Evolutionary conservation across 768 basidiomycete genomes (phyloP), one percentile per base, ranked within the genome.

Genomic region (Butyriboletus loyo): DNA sequence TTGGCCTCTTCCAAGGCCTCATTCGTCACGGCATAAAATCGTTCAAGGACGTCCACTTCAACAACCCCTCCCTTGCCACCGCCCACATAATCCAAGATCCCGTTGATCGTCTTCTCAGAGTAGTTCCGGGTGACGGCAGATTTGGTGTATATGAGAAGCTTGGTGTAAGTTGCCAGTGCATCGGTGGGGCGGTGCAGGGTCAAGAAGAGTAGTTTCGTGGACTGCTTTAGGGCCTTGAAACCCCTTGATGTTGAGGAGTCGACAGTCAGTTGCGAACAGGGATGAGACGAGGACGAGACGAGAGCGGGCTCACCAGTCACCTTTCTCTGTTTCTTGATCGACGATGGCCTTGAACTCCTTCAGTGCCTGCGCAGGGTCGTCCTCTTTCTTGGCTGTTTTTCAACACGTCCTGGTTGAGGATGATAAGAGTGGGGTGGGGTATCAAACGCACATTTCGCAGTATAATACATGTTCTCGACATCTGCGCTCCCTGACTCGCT

Each of bases 51-150:
- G 53, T 89, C 89, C 10, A 97, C 89, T 53, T 89, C 87, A 5
- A 89, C 81, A 3, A 74, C 74, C 2, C 87, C 89, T 19, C 87
- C 85, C 68, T 89, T 88, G 44, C 87, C 83, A 42, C 94, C 94
- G 11, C 94, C 94, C 36, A 98, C 97, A 61, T 98, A 98, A 69
- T 99, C 97, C 58, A 99, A 76, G 58, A 99, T 97, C 50, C 91
- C 90, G 67, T 99, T 99, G 77, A 99, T 99, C 17, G 91, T 89
- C 77, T 98, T 99, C 71, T 99, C 97, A 11, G 96, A 94, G 65
- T 96, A 92, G 67, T 96, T 96, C 30, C 93, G 83, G 4, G 94
- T 97, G 19, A 97, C 92, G 3, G 92, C 90, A 14, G 90, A 92
- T 69, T 96, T 98, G 13, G 95, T 98, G 72, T 98, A 98, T 0